Conservation (phyloP, 768 basidiomycete genomes). For the Mycena chlorophos region DNA sequence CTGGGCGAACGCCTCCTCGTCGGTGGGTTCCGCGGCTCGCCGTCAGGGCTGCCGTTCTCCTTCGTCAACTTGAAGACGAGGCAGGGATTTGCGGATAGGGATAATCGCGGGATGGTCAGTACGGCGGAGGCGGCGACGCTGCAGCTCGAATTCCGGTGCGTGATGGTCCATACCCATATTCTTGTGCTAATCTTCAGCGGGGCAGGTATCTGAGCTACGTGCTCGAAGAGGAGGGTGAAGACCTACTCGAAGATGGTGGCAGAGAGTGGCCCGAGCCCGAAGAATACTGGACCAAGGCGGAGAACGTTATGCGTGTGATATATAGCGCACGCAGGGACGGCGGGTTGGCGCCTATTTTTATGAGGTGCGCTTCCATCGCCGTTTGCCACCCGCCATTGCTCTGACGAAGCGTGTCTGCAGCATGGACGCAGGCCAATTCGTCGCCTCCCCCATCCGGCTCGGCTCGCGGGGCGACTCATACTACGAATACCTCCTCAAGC, state of each 20-base stretch:
- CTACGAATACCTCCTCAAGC: slow-evolving; percentile 90
- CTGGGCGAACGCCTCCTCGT: slow-evolving; percentile 82
- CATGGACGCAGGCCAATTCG: slow-evolving; percentile 39
- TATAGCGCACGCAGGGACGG: slow-evolving; percentile 60
- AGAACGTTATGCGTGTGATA: slow-evolving; percentile 74
- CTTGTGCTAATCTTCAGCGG: too few species aligned
- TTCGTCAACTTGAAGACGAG: slow-evolving; percentile 68
- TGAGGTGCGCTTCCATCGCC: slow-evolving; percentile 52
- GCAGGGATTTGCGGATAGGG: slow-evolving; percentile 58
- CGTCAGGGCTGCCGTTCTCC: slow-evolving; percentile 77
- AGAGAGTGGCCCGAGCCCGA: slow-evolving; percentile 37
- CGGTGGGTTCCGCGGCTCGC: slow-evolving; percentile 79
- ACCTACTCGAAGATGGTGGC: not conserved
- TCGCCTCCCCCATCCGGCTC: slow-evolving; percentile 81
- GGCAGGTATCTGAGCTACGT: slow-evolving; percentile 70
- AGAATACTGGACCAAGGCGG: slow-evolving; percentile 78
- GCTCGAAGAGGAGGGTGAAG: slow-evolving; percentile 75
- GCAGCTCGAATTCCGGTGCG: slow-evolving; percentile 87
- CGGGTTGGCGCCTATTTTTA: slow-evolving; percentile 77
- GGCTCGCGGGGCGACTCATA: slow-evolving; percentile 93
- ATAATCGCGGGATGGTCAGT: slow-evolving; percentile 64
- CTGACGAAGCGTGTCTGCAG: slow-evolving; percentile 24
- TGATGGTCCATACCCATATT: too few species aligned
- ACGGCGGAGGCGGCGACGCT: slow-evolving; percentile 85
- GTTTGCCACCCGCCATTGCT: not conserved